Base-by-base conservation (phyloP, 2,329 filamentous ascomycete genomes). In the Neofusicoccum cordaticola region DNA sequence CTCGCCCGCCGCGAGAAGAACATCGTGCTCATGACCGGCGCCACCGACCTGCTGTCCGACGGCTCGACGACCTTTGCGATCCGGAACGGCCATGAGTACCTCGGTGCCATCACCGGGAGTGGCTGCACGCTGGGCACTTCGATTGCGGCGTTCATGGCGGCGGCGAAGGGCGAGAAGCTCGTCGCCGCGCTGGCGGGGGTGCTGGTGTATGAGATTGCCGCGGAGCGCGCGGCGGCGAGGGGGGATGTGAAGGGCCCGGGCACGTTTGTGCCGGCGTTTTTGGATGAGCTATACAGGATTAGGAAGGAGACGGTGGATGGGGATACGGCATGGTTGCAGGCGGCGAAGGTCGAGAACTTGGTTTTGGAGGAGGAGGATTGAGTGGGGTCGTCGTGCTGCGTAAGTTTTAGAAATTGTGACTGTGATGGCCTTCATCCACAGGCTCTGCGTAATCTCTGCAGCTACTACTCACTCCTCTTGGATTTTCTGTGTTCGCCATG, bases 81-180 rank as follows among this genome's bases (percentile, higher is more conserved):
- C 22, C 80, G 82, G 22, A 97, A 97, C 74, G 94, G 94, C 0
- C 89, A 96, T 75, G 81, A 83, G 68, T 83, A 88, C 66, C 83
- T 95, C 1, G 88, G 87, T 19, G 79, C 82, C 67, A 86, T 95
- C 63, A 95, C 91, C 0, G 92, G 91, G 2, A 80, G 76, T 44
- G 94, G 94, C 0, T 98, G 94, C 76, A 90, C 91, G 4, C 83
- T 97, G 6, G 94, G 93, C 1, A 95, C 93, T 0, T 86, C 89
- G 0, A 83, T 97, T 56, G 92, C 91, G 19, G 89, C 91, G 60
- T 89, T 90, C 74, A 74, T 94, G 50, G 89, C 91, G 0, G 85
- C 87, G 6, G 81, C 85, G 62, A 79, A 79, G 1, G 78, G 81
- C 1, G 88, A 93, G 72, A 87, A 86, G 72, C 80, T 97, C n/a